Evolutionary conservation across 192 early-diverging fungal species (phyloP).

Genomic region (Cetraspora pellucida): DNA sequence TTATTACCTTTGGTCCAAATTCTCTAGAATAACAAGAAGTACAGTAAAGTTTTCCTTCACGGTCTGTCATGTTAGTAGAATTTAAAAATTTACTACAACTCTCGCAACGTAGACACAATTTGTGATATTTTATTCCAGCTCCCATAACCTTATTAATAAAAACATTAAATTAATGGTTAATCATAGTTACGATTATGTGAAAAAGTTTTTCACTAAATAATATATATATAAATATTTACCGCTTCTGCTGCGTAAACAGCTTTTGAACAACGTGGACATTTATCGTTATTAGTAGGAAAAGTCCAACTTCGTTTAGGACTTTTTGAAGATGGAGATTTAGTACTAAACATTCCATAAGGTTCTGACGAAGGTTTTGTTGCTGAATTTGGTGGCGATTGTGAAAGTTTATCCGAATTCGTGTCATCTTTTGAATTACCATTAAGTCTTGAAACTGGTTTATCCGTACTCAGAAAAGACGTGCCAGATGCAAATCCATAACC

Average conservation of each 20-base stretch:
- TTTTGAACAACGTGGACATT: slow-evolving; percentile 58
- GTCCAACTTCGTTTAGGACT: slow-evolving; percentile 1
- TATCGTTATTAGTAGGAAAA: slow-evolving; percentile 40
- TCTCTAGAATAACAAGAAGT: slow-evolving; percentile 55
- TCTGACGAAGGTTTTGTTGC: background rate
- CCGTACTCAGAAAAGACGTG: slow-evolving; percentile 46
- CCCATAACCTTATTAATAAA: slow-evolving; percentile 41
- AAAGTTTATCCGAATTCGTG: background rate
- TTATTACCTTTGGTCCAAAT: slow-evolving; percentile 52
- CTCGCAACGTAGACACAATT: slow-evolving; percentile 55
- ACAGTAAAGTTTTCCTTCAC: slow-evolving; percentile 53
- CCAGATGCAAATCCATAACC: slow-evolving; percentile 48
- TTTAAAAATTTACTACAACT: slow-evolving; percentile 57
- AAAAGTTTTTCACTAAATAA: background rate
- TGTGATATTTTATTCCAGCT: slow-evolving; percentile 64
- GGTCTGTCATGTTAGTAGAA: slow-evolving; percentile 60
- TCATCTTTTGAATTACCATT: background rate
- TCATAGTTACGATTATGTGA: background rate
- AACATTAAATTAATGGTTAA: background rate
- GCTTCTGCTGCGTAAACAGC: slow-evolving; percentile 62
- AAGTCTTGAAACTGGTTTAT: slow-evolving; percentile 27
- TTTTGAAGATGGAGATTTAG: slow-evolving; percentile 4
- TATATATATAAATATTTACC: slow-evolving; percentile 36
- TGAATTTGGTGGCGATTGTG: slow-evolving; percentile 25
- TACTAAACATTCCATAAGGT: slow-evolving; percentile 16